Evolutionary conservation across 2,329 filamentous ascomycete genomes (phyloP), one percentile per base, ranked within the genome.

Genomic region (Cordyceps javanica): DNA sequence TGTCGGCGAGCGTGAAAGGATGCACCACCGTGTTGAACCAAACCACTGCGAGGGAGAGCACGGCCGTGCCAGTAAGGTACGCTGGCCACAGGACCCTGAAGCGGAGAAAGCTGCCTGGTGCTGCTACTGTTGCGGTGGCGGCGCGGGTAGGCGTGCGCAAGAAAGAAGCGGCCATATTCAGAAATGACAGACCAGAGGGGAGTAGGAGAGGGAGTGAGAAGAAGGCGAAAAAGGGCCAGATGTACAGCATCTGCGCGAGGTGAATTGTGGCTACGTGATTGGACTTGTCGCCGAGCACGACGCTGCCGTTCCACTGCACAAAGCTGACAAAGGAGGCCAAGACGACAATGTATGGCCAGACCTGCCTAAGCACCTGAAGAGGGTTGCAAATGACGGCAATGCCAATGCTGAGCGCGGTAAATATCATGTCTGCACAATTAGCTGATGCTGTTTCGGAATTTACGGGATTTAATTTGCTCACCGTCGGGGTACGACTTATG

Each of bases 1-100:
- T 99, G 72, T 99, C 94, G 34, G 94, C 94, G 1, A 97, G 81
- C 0, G 92, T 96, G 69, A 97, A 99, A 0, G 94, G 93, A 68
- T 99, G 94, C 44, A 97, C 83, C 61, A 96, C 88, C 34, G 94
- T 99, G 78, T 97, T 97, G 78, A 82, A 88, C 61, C 83, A 82
- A 25, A 97, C 85, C 21, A 85, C 70, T 13, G 68, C 63, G 2
- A 75, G 46, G 0, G 78, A 77, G 8, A 72, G 57, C 7, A 67
- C 56, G 0, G 77, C 48, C 3, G 74, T 73, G 1, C 63, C 62
- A 8, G 69, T 30, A 4, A 77, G 45, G 39, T 76, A 73, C 9
- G 74, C 21, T 0, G 67, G 62, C 60, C 73, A 72, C 41, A 77
- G 68, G 6, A 73, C 51, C 21, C 70, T 71, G n/a, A 60, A 64